These are phyloP conservation scores for Fusarium ambrosium DNA, from an alignment of 2,329 filamentous ascomycete genomes.

Conservation along the genomic window DNA sequence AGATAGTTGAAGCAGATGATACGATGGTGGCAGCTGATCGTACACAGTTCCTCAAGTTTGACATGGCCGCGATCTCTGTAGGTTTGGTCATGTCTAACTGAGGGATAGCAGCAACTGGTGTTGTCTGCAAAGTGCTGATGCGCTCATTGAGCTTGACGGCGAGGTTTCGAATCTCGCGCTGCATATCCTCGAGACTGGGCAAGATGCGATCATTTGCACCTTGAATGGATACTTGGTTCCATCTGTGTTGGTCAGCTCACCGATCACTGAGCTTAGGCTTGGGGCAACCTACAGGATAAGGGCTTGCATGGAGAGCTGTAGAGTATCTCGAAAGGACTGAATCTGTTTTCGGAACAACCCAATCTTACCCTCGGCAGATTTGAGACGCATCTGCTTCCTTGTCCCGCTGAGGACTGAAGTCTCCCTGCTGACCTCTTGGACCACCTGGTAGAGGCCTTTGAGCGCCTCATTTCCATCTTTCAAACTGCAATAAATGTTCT, in stretches of 20 bases:
- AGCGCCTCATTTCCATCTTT: background rate
- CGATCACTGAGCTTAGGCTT: background rate
- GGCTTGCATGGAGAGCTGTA: conserved; percentile 1
- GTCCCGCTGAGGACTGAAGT: background rate
- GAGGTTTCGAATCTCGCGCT: background rate
- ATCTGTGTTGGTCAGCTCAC: background rate
- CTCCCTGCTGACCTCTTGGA: background rate
- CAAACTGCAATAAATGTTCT: conserved; percentile 8
- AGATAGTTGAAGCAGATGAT: background rate
- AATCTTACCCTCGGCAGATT: background rate
- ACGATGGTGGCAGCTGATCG: conserved; percentile 1
- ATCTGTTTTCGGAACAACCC: background rate
- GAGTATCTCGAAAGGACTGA: background rate
- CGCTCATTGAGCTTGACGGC: background rate
- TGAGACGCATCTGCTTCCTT: conserved; percentile 3
- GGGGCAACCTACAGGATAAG: background rate
- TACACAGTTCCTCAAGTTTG: background rate
- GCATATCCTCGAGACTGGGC: background rate
- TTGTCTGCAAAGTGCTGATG: background rate
- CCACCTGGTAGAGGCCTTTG: background rate
- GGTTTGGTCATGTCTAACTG: background rate
- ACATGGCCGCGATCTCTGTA: background rate
- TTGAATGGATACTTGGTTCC: background rate
- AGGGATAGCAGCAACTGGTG: background rate
- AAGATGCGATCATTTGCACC: conserved; percentile 1